These are phyloP conservation scores for Saccharomycopsis hybrid DNA, from an alignment of 1,139 yeast genomes.

Conservation along the genomic window DNA sequence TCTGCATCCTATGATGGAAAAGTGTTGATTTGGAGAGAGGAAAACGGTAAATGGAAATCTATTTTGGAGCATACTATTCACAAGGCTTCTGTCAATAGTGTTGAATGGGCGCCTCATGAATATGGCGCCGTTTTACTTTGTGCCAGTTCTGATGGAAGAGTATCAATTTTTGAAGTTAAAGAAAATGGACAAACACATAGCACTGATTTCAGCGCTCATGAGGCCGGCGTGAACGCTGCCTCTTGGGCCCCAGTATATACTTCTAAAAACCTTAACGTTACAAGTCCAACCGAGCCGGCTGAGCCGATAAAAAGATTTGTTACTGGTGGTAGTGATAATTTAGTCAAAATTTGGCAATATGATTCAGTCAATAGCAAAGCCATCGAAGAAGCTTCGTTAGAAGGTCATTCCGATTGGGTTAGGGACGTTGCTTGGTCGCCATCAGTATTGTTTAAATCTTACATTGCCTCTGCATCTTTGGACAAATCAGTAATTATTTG, in stretches of 20 bases:
- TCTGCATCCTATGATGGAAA: slow-evolving; percentile 94
- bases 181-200: slow-evolving; percentile 76
- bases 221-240: slow-evolving; percentile 89
- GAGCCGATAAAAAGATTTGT: slow-evolving; percentile 59
- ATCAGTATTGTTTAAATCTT: slow-evolving; percentile 74
- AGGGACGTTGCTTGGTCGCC: slow-evolving; percentile 99
- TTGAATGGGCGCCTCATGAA: slow-evolving; percentile 97
- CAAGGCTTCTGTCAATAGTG: slow-evolving; percentile 90
- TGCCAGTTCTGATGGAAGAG: slow-evolving; percentile 89
- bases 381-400: slow-evolving; percentile 66
- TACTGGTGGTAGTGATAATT: slow-evolving; percentile 92
- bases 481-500: slow-evolving; percentile 92
- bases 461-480: slow-evolving; percentile 97
- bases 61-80: slow-evolving; percentile 86
- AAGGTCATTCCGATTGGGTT: slow-evolving; percentile 97
- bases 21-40: slow-evolving; percentile 93
- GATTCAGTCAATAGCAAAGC: slow-evolving; percentile 53
- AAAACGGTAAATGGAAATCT: slow-evolving; percentile 80
- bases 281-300: slow-evolving; percentile 35
- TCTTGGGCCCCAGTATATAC: slow-evolving; percentile 80
- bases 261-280: slow-evolving; percentile 25
- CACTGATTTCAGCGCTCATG: slow-evolving; percentile 70
- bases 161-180: slow-evolving; percentile 84
- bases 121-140: slow-evolving; percentile 88
- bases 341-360: slow-evolving; percentile 84